Evolutionary conservation across 805 yeast species (phyloP).

Genomic region (Candida boidinii): DNA sequence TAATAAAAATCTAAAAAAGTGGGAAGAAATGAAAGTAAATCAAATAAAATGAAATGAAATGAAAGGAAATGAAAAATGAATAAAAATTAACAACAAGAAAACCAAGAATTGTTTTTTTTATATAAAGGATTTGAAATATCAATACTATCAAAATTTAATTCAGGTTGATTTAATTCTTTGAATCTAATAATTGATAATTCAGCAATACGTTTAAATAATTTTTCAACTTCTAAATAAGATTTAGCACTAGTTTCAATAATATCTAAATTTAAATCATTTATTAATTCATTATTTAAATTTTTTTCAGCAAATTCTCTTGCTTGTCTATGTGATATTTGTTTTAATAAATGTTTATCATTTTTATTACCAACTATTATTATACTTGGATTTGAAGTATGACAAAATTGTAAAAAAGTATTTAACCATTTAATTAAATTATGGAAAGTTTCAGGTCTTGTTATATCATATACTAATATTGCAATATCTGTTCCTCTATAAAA

Average conservation of each 20-base stretch:
- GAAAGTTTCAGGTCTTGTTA: conserved; percentile 42
- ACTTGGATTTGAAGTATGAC: conserved; percentile 38
- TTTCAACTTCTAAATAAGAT: conserved; percentile 17
- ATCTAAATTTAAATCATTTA: conserved; percentile 17
- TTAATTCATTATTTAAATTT: conserved; percentile 13
- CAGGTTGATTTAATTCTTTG: conserved; percentile 9
- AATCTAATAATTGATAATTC: conserved; percentile 14
- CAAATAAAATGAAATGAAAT: too few species aligned
- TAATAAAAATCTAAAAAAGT: too few species aligned
- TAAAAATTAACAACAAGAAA: too few species aligned
- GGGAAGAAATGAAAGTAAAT: too few species aligned
- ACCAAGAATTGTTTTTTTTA: neutral
- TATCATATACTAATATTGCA: conserved; percentile 44
- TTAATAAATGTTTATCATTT: conserved; percentile 24
- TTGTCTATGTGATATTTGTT: conserved; percentile 23
- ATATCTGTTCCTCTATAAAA: conserved; percentile 55
- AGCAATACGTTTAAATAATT: conserved; percentile 18
- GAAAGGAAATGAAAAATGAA: too few species aligned
- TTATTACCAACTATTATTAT: conserved; percentile 49
- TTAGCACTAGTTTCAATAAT: conserved; percentile 22
- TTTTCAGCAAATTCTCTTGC: conserved; percentile 19
- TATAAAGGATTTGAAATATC: conserved; percentile 10
- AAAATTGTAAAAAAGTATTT: conserved; percentile 36
- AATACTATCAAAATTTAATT: conserved; percentile 15
- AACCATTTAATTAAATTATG: conserved; percentile 38